These are phyloP conservation scores for Areca catechu DNA, from an alignment of 176 grass and related monocot genomes.

Conservation along the genomic window DNA sequence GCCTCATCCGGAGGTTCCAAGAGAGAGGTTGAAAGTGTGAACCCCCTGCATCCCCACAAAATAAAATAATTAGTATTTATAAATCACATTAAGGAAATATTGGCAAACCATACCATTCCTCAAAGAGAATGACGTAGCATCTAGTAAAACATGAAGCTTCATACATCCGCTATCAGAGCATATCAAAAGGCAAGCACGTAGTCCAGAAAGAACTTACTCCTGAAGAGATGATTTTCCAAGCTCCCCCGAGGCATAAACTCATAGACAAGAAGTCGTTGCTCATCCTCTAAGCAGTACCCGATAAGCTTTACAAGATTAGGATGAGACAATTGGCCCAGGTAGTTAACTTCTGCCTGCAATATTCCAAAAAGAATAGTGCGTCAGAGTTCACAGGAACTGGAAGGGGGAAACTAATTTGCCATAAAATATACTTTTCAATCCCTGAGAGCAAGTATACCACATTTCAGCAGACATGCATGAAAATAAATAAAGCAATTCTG, in stretches of 20 bases:
- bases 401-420: too few species aligned
- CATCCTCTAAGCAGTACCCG: conserved; percentile 89
- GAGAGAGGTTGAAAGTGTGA: conserved; percentile 68
- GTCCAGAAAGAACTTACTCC: conserved; percentile 43
- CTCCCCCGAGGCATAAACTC: conserved; percentile 96
- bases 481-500: too few species aligned
- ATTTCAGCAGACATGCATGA: neutral
- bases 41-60: conserved; percentile 32
- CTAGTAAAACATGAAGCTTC: too few species aligned
- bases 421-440: neutral
- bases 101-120: too few species aligned
- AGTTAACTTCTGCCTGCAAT: conserved; percentile 90
- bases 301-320: conserved; percentile 88
- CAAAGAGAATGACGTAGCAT: too few species aligned
- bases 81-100: too few species aligned
- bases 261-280: conserved; percentile 84
- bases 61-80: neutral
- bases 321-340: conserved; percentile 70
- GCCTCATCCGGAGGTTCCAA: conserved; percentile 80
- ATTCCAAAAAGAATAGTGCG: neutral
- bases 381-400: too few species aligned
- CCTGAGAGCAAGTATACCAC: neutral
- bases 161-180: too few species aligned
- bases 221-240: conserved; percentile 99
- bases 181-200: too few species aligned